phyloP scores from a whole-genome alignment of 805 yeast species.

The Saccharomycopsis vini region DNA sequence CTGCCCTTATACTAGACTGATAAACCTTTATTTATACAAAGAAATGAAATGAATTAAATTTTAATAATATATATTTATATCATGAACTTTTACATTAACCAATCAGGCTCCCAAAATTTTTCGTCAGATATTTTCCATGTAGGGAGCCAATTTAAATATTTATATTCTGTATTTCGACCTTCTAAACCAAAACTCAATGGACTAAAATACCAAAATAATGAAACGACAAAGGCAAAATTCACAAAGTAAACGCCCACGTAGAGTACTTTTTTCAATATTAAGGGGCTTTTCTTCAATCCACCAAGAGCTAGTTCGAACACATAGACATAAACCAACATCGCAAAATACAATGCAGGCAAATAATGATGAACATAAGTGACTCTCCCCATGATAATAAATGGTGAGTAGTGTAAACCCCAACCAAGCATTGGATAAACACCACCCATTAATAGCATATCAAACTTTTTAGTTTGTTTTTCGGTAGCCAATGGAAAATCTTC shows the following conservation, averaged over 20 bases:
- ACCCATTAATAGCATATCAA: slow-evolving; percentile 50
- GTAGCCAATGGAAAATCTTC: slow-evolving; percentile 42
- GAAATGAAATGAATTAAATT: too few relatives aligned
- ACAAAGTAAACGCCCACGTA: slow-evolving; percentile 30
- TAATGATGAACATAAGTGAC: slow-evolving; percentile 81
- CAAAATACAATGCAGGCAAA: slow-evolving; percentile 74
- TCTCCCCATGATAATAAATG: slow-evolving; percentile 73
- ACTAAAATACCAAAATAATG: slow-evolving; percentile 49
- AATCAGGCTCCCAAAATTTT: neutral
- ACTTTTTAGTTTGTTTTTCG: slow-evolving; percentile 24
- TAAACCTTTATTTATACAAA: too few relatives aligned
- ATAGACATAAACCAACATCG: slow-evolving; percentile 47
- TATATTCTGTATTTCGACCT: slow-evolving; percentile 33
- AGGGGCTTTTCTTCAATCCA: slow-evolving; percentile 21
- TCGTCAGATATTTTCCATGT: slow-evolving; percentile 35
- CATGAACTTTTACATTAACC: too few relatives aligned
- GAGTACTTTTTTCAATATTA: slow-evolving; percentile 19
- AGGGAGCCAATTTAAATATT: slow-evolving; percentile 39
- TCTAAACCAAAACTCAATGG: slow-evolving; percentile 62
- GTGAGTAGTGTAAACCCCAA: slow-evolving; percentile 68
- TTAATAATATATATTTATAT: too few relatives aligned
- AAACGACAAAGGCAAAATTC: slow-evolving; percentile 31
- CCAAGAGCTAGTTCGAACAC: slow-evolving; percentile 36
- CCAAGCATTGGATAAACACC: slow-evolving; percentile 73
- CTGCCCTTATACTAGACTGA: too few relatives aligned